Evolutionary conservation across 495 filamentous ascomycete species (phyloP).

Genomic region (Beverwykella pulmonaria): DNA sequence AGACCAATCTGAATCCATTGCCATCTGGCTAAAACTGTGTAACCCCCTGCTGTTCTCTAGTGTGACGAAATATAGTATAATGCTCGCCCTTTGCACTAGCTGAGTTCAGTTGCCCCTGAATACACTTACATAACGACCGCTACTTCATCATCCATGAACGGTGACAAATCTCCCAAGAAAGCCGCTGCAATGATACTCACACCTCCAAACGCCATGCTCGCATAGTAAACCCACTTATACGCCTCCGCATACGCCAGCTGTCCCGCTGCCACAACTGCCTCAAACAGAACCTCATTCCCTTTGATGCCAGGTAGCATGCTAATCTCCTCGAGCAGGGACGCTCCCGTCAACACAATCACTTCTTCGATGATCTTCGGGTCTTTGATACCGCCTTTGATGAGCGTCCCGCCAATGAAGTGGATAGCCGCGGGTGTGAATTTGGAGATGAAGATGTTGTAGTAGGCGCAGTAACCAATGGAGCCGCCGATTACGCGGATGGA

Average conservation of each 20-base stretch:
- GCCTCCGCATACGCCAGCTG: conserved; percentile 36
- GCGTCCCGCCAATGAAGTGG: conserved; percentile 29
- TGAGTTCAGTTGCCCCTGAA: too few species aligned
- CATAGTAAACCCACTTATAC: conserved; percentile 42
- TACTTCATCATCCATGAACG: conserved; percentile 29
- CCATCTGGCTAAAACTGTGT: too few species aligned
- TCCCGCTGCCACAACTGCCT: conserved; percentile 28
- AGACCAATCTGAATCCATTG: too few species aligned
- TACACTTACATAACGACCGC: conserved; percentile 27
- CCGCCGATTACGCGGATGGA: conserved; percentile 43
- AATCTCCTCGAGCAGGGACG: conserved; percentile 24
- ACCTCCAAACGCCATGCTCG: conserved; percentile 42
- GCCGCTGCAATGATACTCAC: conserved; percentile 35
- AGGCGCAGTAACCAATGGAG: conserved; percentile 42
- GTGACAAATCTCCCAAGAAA: conserved; percentile 36
- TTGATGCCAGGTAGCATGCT: conserved; percentile 24
- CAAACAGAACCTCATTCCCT: conserved; percentile 19
- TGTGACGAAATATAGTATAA: too few species aligned
- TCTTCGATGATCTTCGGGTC: conserved; percentile 26
- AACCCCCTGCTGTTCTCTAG: too few species aligned
- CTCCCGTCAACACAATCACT: conserved; percentile 26
- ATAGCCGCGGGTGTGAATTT: conserved; percentile 32
- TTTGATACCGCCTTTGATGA: conserved; percentile 22
- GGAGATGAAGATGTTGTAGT: conserved; percentile 45
- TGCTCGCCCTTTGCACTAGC: too few species aligned